Evolutionary conservation across 139 green algal species (phyloP), one percentile per base, ranked within the genome.

Genomic region (Chlamydomonas eustigma): DNA sequence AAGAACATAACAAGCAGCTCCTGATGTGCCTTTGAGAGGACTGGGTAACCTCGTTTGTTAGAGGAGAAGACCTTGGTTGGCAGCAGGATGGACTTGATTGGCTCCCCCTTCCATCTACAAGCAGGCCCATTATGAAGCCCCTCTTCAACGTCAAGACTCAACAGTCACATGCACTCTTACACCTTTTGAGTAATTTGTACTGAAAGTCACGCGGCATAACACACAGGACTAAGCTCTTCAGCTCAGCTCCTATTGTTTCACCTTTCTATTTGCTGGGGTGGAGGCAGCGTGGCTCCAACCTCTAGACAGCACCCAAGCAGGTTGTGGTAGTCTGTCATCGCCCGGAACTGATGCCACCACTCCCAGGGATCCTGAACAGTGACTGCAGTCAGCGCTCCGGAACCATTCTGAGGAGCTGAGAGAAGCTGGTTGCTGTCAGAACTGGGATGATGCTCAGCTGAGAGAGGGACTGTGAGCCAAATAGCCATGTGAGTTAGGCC

Each of bases 21-120:
- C 81, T 97, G 92, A 77, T 97, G 92, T 0, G 77, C 39, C 73
- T 88, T 92, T 44, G 89, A 78, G 33, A 99, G 87, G 3, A 90
- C 87, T 4, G 94, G 93, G 80, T 89, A 98, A 32, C 93, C 92
- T 2, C 85, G 79, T 71, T 90, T 91, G 89, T 98, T 98, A 71
- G 85, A 86, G 37, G 83, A 78, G 75, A 98, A 97, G 5, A 84
- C 77, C 36, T 39, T 64, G 33, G 88, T 94, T 35, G 88, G 87
- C 66, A 99, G 69, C 39, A 97, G 71, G 33, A 96, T 71, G 0
- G 91, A 92, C 68, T 90, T 93, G 6, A 98, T 85, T 0, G 92
- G 92, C 88, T 99, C 95, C 1, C 90, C 95, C 12, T 89, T 51
- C 94, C 91, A 97, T 6, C 92, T 86, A 0, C 44, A 58, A 58